phyloP scores from a whole-genome alignment of 148 eudicot genomes.

The Rhododendron simsii region DNA sequence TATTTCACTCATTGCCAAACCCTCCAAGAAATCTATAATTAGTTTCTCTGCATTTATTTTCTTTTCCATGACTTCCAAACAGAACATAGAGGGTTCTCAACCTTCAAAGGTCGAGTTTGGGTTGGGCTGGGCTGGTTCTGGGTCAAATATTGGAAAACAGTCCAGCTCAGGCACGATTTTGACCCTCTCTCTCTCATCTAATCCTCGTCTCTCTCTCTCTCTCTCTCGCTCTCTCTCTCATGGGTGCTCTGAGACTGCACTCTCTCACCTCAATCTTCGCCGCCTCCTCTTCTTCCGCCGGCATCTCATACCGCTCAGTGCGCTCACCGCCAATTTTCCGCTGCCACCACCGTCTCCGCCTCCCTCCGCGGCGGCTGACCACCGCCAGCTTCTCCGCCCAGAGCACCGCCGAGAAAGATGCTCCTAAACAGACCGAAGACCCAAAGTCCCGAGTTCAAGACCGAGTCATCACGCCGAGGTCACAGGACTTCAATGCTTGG shows the following conservation, averaged over 20 bases:
- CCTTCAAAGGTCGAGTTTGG: not conserved
- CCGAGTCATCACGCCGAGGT: constrained; percentile 63
- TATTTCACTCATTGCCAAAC: too few species aligned
- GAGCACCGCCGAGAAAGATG: constrained; percentile 30
- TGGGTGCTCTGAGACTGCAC: constrained; percentile 64
- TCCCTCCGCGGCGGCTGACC: constrained; percentile 21
- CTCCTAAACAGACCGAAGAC: constrained; percentile 19
- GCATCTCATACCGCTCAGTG: constrained; percentile 27
- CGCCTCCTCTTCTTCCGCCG: constrained; percentile 27
- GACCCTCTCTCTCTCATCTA: not conserved
- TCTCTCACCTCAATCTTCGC: constrained; percentile 31
- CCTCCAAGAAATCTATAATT: too few species aligned
- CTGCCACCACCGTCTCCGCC: constrained; percentile 18
- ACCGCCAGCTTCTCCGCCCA: constrained; percentile 31
- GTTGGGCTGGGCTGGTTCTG: not conserved
- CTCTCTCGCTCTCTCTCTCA: constrained; percentile 8
- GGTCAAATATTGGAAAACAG: not conserved
- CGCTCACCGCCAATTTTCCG: constrained; percentile 27
- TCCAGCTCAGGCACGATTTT: too few species aligned
- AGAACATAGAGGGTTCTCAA: too few species aligned
- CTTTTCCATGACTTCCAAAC: not conserved
- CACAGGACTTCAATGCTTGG: constrained; percentile 92
- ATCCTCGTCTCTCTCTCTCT: not conserved
- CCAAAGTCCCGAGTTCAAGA: constrained; percentile 40
- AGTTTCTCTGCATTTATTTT: not conserved